A percentile compares a stretch with the other conserved stretches of the same genome.
Conservation (phyloP, 192 early-diverging fungal genomes). For the Dissophora globulifera region DNA sequence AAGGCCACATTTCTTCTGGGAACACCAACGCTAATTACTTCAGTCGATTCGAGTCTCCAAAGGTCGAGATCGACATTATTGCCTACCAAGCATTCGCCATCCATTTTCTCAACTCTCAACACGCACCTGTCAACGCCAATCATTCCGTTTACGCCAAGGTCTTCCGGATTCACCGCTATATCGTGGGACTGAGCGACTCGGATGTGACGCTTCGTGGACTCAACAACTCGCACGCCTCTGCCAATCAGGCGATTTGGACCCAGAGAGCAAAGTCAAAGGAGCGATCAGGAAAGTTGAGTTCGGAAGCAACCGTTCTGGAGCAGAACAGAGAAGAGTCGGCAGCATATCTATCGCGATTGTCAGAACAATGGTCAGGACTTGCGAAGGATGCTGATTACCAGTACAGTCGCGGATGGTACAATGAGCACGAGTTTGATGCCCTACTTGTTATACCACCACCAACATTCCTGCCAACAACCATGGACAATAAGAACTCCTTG, state of each 20-base stretch:
- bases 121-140: constrained; percentile 52
- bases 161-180: constrained; percentile 57
- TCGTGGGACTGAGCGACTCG: constrained; percentile 56
- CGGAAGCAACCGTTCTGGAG: background rate
- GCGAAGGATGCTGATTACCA: constrained; percentile 42
- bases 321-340: constrained; percentile 17
- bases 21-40: constrained; percentile 25
- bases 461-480: constrained; percentile 31
- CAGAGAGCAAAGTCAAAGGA: constrained; percentile 37
- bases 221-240: constrained; percentile 37
- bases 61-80: constrained; percentile 61
- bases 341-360: constrained; percentile 28
- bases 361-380: constrained; percentile 45
- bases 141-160: constrained; percentile 65
- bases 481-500: constrained; percentile 46
- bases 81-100: constrained; percentile 58
- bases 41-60: constrained; percentile 54
- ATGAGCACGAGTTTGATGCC: constrained; percentile 56
- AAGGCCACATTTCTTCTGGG: constrained; percentile 48
- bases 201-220: constrained; percentile 60
- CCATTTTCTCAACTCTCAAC: constrained; percentile 57
- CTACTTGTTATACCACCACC: constrained; percentile 41
- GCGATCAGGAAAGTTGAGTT: constrained; percentile 1
- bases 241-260: constrained; percentile 39
- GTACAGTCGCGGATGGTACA: constrained; percentile 62